Base-by-base conservation (phyloP, 208 protist genomes). In the Crithidia expoeki region DNA sequence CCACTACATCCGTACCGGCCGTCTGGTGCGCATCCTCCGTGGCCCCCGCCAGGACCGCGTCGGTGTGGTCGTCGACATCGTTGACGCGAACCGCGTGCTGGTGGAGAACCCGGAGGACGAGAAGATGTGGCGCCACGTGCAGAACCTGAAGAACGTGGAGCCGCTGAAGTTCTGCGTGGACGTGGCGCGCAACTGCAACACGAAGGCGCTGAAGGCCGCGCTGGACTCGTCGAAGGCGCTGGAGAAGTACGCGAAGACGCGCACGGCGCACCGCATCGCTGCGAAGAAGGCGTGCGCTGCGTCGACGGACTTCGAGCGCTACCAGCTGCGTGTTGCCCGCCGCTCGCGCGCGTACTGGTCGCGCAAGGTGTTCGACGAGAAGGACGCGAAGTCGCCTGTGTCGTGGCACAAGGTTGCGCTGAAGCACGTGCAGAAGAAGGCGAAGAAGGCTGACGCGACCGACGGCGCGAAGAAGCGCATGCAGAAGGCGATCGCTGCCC, bases 221-320 rank as follows among this genome's bases (percentile, higher is more conserved):
- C 53, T 96, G 68, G 79, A 57, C 50, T 80, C 63, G 68, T 85
- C 81, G 71, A 92, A 96, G 85, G 81, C 72, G 36, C 86, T 96
- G 28, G 85, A 94, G 74, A 92, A 92, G 82, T 96, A 94, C 85
- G 82, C 85, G 68, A 84, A 76, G 61, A 96, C 92, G 74, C 84
- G 86, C 81, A 83, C 81, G 42, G 92, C 92, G 57, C 69, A 42
- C 32, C 88, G 87, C 73, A 83, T 94, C 67, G 77, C 68, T 33
- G 92, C 92, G 44, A 94, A 93, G 85, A 85, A 93, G 81, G 88
- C 92, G 56, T 70, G 89, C 77, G 86, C 92, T 25, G 72, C 50
- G 61, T 92, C 89, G 55, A 93, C 87, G 57, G 89, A 94, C 87
- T 96, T 96, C 79, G 92, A 96, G 87, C 92, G 92, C 86, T 96